Base-by-base conservation (phyloP, 176 grass and related monocot species). In the Carex cristatella region DNA sequence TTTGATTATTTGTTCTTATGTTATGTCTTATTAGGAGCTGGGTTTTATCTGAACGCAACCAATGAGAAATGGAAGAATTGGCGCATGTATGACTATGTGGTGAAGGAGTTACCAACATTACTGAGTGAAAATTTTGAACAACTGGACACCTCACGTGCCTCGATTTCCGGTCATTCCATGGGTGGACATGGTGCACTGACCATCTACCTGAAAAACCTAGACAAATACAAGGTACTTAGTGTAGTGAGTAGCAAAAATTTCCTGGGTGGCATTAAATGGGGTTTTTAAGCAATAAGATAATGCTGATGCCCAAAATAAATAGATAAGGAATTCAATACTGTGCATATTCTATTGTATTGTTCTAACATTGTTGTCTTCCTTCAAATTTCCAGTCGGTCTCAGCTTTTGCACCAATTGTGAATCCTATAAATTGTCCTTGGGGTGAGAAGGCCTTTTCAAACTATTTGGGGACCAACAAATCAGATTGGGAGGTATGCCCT, bases 371-470 rank as follows among this genome's bases (percentile, higher is more conserved):
- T 85, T 57, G 15, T 81, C 73, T 87, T 81, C 27, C 72, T 61
- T 65, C 70, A 61, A 49, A 61, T 86, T 90, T 88, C 59, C 90
- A 99, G 96, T 94, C 91, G 2, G 91, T 95, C 35, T 99, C 96
- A 35, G 91, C 93, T 56, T 99, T 95, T 89, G 75, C 96, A 74
- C 96, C 96, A 54, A 72, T 99, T 61, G 81, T 31, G 42, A 99
- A 99, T 83, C 97, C 93, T 12, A 91, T 92, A 81, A 99, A 92
- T 62, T 99, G 97, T 61, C 88, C 91, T 0, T 99, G 91, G 93
- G 97, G 93, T 80, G 91, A 96, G 86, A 99, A 99, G 88, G 97
- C 97, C 53, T 99, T 99, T 83, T 95, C 93, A 84, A 94, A 99
- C 89, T 99, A 96, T 88, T 85, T 99, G 84, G 93, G 97, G 31